phyloP scores from a whole-genome alignment of 768 basidiomycete genomes.

The Suillus subaureus region DNA sequence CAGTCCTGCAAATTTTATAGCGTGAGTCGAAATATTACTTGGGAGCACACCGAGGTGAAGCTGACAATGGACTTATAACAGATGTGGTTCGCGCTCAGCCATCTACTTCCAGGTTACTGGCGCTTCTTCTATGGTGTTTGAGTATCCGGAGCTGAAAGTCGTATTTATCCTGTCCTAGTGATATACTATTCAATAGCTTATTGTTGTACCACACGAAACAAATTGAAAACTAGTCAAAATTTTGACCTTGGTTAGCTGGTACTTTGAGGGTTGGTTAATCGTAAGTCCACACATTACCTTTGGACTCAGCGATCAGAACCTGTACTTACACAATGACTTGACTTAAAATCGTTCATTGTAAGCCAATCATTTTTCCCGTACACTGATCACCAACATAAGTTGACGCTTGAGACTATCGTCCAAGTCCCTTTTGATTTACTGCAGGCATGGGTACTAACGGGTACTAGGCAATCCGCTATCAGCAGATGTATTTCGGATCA shows the following conservation, averaged over 20 bases:
- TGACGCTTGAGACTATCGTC: neutral
- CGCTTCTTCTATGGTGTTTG: constrained; percentile 29
- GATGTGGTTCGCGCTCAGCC: constrained; percentile 38
- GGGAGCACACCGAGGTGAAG: neutral
- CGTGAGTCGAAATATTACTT: constrained; percentile 23
- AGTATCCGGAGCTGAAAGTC: neutral
- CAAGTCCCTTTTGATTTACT: neutral
- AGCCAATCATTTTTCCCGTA: neutral
- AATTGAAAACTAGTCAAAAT: neutral
- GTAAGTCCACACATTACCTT: neutral
- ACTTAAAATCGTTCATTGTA: neutral
- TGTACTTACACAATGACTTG: neutral
- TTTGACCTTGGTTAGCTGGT: neutral
- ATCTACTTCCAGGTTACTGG: constrained; percentile 39
- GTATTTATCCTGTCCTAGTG: neutral
- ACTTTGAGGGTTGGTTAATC: neutral
- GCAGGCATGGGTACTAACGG: neutral
- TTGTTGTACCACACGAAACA: neutral
- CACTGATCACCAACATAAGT: neutral
- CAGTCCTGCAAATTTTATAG: constrained; percentile 41
- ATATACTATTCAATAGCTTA: neutral
- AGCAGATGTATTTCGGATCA: neutral
- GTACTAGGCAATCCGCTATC: neutral
- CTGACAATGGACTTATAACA: constrained; percentile 1
- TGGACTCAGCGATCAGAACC: neutral